Evolutionary conservation across 352 stramenopile genomes (phyloP).

Genomic region (Globisporangium ultimum): DNA sequence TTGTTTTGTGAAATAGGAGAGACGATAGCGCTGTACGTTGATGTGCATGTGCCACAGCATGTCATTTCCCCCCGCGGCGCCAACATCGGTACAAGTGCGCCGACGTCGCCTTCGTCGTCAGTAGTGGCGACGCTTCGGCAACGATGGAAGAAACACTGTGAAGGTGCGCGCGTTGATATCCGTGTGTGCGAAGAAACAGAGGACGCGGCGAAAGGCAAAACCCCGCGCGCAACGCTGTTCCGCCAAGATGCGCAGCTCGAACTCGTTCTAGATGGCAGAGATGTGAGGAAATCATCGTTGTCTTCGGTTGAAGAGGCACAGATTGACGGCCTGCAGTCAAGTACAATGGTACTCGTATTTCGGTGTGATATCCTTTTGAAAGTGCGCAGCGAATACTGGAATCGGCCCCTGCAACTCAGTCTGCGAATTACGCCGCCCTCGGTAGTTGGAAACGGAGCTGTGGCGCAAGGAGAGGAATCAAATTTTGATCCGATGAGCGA

Average conservation of each 20-base stretch:
- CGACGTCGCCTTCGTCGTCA: background rate
- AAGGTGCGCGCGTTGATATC: slow-evolving; percentile 48
- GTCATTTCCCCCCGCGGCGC: background rate
- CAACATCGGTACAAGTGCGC: background rate
- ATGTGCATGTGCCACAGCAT: slow-evolving; percentile 22
- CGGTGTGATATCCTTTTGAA: slow-evolving; percentile 51
- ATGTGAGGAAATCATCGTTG: background rate
- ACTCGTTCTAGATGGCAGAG: slow-evolving; percentile 18
- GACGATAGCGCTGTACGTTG: slow-evolving; percentile 35
- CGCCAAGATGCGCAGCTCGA: slow-evolving; percentile 54
- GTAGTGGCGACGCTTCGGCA: slow-evolving; percentile 9
- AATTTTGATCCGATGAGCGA: background rate
- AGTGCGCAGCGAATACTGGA: slow-evolving; percentile 60
- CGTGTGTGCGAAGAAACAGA: slow-evolving; percentile 29
- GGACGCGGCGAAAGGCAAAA: slow-evolving; percentile 1
- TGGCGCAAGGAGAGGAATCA: background rate
- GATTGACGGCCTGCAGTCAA: background rate
- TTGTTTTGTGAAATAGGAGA: slow-evolving; percentile 23
- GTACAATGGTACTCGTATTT: slow-evolving; percentile 20
- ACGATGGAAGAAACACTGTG: slow-evolving; percentile 42
- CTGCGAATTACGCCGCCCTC: slow-evolving; percentile 41
- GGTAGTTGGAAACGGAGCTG: slow-evolving; percentile 8
- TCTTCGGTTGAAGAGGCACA: slow-evolving; percentile 1
- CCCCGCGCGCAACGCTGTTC: slow-evolving; percentile 38
- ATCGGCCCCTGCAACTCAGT: slow-evolving; percentile 45